These are phyloP conservation scores for Acacia concinna DNA, from an alignment of 331 rosid genomes.

Conservation along the genomic window DNA sequence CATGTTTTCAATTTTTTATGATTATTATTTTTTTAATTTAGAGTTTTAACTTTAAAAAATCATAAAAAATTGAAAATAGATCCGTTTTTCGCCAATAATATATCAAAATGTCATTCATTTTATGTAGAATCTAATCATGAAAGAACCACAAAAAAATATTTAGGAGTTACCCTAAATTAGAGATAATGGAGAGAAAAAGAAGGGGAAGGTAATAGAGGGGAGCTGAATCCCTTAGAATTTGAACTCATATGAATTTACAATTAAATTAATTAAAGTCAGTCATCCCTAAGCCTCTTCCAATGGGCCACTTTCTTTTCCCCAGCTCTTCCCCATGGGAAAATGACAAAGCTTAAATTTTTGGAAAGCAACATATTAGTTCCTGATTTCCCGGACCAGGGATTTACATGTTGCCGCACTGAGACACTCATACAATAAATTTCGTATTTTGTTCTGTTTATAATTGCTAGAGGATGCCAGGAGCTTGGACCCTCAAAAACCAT, in stretches of 20 bases:
- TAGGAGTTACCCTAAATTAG: too few relatives aligned
- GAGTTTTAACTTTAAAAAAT: too few relatives aligned
- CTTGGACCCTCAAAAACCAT: neutral
- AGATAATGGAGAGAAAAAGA: too few relatives aligned
- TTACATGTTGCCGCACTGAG: neutral
- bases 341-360: neutral
- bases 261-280: too few relatives aligned
- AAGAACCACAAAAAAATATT: too few relatives aligned
- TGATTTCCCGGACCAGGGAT: neutral
- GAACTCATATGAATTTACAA: neutral
- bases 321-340: neutral
- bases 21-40: too few relatives aligned
- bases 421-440: neutral
- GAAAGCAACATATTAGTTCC: neutral
- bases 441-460: neutral
- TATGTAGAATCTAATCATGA: too few relatives aligned
- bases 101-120: too few relatives aligned
- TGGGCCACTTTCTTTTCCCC: neutral
- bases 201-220: too few relatives aligned
- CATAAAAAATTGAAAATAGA: too few relatives aligned
- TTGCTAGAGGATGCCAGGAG: neutral
- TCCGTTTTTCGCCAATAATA: too few relatives aligned
- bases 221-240: neutral
- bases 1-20: too few relatives aligned
- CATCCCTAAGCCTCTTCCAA: neutral